phyloP scores from a whole-genome alignment of 2,329 filamentous ascomycete genomes.

The Volutella citrinella region DNA sequence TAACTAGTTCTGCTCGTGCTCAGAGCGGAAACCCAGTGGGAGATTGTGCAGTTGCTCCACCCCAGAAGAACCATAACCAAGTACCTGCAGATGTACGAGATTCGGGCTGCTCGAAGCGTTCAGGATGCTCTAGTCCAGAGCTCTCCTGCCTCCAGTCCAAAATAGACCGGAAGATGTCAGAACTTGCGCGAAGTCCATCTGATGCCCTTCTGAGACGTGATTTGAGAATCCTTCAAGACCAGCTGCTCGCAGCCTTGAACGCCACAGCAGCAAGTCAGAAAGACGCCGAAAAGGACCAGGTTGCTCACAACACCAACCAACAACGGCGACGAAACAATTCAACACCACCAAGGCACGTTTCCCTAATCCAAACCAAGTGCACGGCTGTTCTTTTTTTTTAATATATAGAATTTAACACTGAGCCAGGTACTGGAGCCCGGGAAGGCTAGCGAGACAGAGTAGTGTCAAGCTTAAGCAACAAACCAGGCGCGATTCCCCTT shows the following conservation, averaged over 20 bases:
- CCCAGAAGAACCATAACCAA: neutral
- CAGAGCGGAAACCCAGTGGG: slow-evolving; percentile 3
- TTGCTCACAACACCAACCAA: slow-evolving; percentile 1
- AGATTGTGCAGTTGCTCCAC: no score
- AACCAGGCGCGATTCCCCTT: no score
- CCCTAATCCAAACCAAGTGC: no score
- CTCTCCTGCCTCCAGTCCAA: slow-evolving; percentile 25
- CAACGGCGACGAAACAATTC: no score
- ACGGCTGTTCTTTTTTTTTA: no score
- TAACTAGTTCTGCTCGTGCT: slow-evolving; percentile 2
- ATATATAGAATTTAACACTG: no score
- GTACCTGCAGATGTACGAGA: neutral
- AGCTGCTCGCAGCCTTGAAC: slow-evolving; percentile 29
- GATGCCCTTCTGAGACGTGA: slow-evolving; percentile 21
- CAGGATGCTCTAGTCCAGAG: slow-evolving; percentile 15
- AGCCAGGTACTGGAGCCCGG: no score
- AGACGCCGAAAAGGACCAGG: neutral
- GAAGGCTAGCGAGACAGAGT: neutral
- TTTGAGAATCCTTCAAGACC: slow-evolving; percentile 24
- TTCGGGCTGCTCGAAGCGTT: slow-evolving; percentile 1
- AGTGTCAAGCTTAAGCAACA: no score
- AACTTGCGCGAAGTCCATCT: slow-evolving; percentile 21
- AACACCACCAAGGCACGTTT: no score
- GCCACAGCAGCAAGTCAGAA: slow-evolving; percentile 15
- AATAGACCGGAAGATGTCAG: slow-evolving; percentile 24